Evolutionary conservation across 441 rosid genomes (phyloP).

Genomic region (Euphorbia schlechtendalii): DNA sequence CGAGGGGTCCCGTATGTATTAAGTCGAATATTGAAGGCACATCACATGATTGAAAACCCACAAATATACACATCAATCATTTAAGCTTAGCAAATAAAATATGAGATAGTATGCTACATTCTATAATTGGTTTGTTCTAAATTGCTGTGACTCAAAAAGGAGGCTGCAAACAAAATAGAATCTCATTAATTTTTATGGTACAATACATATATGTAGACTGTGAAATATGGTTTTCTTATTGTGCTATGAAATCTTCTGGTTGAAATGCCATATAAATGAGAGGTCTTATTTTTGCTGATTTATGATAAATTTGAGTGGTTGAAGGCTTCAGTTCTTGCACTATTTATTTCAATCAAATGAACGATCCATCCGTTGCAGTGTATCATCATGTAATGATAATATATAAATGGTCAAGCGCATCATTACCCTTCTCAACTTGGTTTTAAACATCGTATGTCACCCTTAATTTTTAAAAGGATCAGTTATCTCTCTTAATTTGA

Average conservation of each 20-base stretch:
- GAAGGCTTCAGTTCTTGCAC: constrained; percentile 13
- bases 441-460: no score
- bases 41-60: background rate
- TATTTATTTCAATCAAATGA: no score
- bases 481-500: no score
- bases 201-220: background rate
- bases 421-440: no score
- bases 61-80: background rate
- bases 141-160: background rate
- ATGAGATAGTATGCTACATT: constrained; percentile 4
- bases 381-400: constrained; percentile 25
- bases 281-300: background rate
- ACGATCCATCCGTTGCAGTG: constrained; percentile 29
- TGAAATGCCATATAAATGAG: background rate
- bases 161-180: background rate
- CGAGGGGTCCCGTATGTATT: no score
- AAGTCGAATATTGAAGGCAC: constrained; percentile 1
- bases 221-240: background rate
- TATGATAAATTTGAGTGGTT: constrained; percentile 15
- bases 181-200: background rate
- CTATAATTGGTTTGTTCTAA: no score
- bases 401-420: no score
- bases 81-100: no score
- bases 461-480: no score
- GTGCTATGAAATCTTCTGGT: background rate